phyloP scores from a whole-genome alignment of 2,329 filamentous ascomycete species.

The Fusarium sp. region DNA sequence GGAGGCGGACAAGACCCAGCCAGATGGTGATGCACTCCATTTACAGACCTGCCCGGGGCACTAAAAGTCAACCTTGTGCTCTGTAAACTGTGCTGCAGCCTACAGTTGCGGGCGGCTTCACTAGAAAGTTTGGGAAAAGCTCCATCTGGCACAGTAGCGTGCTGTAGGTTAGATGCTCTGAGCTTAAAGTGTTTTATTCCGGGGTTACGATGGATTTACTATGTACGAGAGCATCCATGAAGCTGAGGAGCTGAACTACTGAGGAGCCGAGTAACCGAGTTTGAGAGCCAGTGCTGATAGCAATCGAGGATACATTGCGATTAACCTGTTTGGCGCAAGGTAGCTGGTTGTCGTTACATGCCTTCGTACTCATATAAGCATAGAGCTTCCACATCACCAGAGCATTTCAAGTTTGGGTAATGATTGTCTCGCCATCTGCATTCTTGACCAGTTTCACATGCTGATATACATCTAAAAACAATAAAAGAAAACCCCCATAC shows the following conservation, averaged over 20 bases:
- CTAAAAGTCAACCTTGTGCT: slow-evolving; percentile 2
- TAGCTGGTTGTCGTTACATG: neutral
- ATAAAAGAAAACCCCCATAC: neutral
- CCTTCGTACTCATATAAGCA: neutral
- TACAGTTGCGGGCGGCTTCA: slow-evolving; percentile 8
- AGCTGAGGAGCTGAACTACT: neutral
- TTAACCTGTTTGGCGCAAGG: neutral
- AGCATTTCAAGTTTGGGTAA: neutral
- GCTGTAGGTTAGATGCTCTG: neutral
- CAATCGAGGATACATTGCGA: neutral
- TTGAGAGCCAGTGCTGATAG: neutral
- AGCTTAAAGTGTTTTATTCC: neutral
- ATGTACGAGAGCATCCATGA: neutral
- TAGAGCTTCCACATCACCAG: neutral
- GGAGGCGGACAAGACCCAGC: slow-evolving; percentile 26
- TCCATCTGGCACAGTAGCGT: neutral
- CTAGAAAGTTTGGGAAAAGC: neutral
- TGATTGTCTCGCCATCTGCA: neutral
- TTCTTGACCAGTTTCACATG: neutral
- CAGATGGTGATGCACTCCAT: slow-evolving; percentile 29
- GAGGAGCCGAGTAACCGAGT: neutral
- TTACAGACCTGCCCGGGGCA: slow-evolving; percentile 5
- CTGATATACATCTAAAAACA: too few relatives aligned
- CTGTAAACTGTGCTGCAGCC: slow-evolving; percentile 13
- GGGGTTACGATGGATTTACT: neutral